Base-by-base conservation (phyloP, 345 rosid genomes). In the Trapa incisa region DNA sequence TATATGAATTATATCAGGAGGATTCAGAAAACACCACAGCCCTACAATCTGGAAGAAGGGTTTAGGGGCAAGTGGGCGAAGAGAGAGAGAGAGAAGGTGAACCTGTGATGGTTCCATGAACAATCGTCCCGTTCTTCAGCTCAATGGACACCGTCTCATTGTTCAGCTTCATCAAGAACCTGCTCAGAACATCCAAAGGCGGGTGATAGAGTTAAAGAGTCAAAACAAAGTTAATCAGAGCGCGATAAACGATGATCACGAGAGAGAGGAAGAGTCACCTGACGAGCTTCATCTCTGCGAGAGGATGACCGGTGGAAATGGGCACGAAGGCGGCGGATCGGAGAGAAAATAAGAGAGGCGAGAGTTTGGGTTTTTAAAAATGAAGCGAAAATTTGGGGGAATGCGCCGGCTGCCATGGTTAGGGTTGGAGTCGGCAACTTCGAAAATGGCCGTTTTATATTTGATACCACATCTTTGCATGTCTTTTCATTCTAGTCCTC, bases 151-250 rank as follows among this genome's bases (percentile, higher is more conserved):
- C 96, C 61, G 96, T 91, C 77, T 89, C 99, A 67, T 94, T 94
- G 91, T 86, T 94, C 76, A 94, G 48, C 85, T 94, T 94, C 99
- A 94, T 94, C 91, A 94, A 73, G 73, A 94, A 91, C 96, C 96
- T 89, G 76, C n/a, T 17, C 43, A 42, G 9, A 61, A 47, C 39
- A 65, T 11, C 37, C 37, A 39, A 32, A 37, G 67, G 17, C 41
- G 17, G 2, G 3, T 17, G 0, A n/a, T 8, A 5, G 11, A 54
- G 33, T 6, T 39, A 39, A 22, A 36, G 43, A 43, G 22, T 58
- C 66, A 10, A 57, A 17, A 35, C 15, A 43, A 32, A 66, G n/a
- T 12, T 4, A 47, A 66, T 1, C 4, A 12, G 0, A 0, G 1
- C 17, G 5, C 6, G 37, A 14, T 5, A 32, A 61, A 2, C 12